phyloP scores from a whole-genome alignment of 345 rosid species.

The Lepidium sativum region DNA sequence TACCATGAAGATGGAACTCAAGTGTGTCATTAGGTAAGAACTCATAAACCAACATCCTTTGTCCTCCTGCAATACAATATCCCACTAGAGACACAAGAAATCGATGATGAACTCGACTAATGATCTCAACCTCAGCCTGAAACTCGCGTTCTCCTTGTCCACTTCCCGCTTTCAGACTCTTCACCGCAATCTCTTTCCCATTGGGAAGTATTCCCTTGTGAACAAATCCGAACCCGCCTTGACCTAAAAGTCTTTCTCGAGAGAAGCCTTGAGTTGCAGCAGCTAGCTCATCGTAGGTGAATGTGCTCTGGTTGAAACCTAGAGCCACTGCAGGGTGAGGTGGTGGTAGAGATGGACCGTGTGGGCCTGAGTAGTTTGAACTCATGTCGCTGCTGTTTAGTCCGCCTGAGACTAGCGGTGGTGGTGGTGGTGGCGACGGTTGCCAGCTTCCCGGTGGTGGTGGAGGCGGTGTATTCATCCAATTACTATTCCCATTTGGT shows the following conservation, averaged over 20 bases:
- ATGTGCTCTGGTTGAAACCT: constrained; percentile 53
- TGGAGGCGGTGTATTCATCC: constrained; percentile 31
- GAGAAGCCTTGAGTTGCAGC: constrained; percentile 71
- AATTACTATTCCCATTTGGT: constrained; percentile 21
- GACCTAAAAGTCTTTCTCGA: constrained; percentile 50
- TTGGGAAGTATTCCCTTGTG: constrained; percentile 64
- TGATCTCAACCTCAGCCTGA: constrained; percentile 82
- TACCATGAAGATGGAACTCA: constrained; percentile 67
- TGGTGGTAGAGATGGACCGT: constrained; percentile 48
- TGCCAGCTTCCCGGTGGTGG: constrained; percentile 39
- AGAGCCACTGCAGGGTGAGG: constrained; percentile 48
- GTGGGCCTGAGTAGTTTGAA: constrained; percentile 47
- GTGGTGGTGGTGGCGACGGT: constrained; percentile 25
- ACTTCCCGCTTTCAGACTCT: constrained; percentile 67
- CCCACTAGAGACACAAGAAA: constrained; percentile 89
- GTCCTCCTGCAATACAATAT: constrained; percentile 50
- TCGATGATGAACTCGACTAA: constrained; percentile 87
- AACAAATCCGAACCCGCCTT: constrained; percentile 86
- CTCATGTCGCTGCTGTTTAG: constrained; percentile 45
- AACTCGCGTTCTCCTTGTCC: constrained; percentile 89
- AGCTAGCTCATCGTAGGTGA: constrained; percentile 66
- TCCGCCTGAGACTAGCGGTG: constrained; percentile 23
- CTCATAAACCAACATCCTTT: constrained; percentile 66
- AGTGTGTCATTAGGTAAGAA: constrained; percentile 64
- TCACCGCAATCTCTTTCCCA: constrained; percentile 83